Percentiles rank a stretch among this genome's conserved stretches.
Conservation (phyloP, 352 stramenopile genomes). For the Peronospora tabacina region DNA sequence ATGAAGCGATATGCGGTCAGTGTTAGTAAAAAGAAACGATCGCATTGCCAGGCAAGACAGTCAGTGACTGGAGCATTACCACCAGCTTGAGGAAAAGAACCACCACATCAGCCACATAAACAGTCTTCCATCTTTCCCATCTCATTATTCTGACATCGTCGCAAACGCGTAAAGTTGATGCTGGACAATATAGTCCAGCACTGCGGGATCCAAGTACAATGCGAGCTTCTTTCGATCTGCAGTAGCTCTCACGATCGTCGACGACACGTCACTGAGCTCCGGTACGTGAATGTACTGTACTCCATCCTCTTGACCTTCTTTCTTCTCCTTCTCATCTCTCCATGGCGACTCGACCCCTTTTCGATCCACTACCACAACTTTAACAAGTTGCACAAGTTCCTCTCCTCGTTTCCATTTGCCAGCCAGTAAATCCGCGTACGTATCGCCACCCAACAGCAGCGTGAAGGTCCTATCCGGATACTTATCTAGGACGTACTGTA, state of each 20-base stretch:
- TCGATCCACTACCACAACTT: constrained; percentile 66
- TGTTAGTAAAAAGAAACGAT: constrained; percentile 13
- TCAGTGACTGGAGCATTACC: not conserved
- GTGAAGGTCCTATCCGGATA: constrained; percentile 53
- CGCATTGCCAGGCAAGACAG: constrained; percentile 22
- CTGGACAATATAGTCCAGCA: constrained; percentile 70
- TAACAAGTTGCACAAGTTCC: constrained; percentile 55
- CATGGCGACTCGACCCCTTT: constrained; percentile 44
- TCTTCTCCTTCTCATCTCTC: constrained; percentile 9
- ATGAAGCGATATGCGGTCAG: constrained; percentile 17
- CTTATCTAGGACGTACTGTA: constrained; percentile 39
- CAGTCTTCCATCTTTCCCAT: constrained; percentile 10
- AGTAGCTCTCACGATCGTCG: constrained; percentile 48
- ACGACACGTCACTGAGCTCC: constrained; percentile 63
- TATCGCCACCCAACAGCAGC: constrained; percentile 76
- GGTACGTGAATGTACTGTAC: constrained; percentile 55
- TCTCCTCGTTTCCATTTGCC: constrained; percentile 85
- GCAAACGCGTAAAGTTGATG: constrained; percentile 74
- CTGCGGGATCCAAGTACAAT: constrained; percentile 36
- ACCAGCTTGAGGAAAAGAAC: constrained; percentile 1
- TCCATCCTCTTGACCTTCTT: constrained; percentile 2
- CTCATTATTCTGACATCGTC: constrained; percentile 5
- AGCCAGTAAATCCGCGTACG: constrained; percentile 67
- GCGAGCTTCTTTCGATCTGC: constrained; percentile 33
- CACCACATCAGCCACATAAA: constrained; percentile 8